Percentiles rank a stretch among this genome's conserved stretches.
phyloP scores from a whole-genome alignment of 805 yeast species.

The Yarrowia deformans region DNA sequence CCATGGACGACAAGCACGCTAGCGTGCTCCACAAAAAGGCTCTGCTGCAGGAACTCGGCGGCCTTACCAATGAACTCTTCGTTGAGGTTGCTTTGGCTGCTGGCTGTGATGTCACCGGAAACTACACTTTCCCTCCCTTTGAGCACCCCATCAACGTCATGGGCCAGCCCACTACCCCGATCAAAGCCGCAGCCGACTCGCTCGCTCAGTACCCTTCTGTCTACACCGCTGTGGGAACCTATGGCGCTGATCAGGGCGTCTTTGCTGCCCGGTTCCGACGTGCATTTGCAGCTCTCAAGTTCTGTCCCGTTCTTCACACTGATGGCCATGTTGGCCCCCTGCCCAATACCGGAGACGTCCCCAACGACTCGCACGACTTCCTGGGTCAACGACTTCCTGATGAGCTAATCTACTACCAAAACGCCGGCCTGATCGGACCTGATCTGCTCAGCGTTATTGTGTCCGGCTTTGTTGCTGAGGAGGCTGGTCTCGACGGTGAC shows the following conservation, averaged over 20 bases:
- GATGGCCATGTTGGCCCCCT: conserved; percentile 74
- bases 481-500: conserved; percentile 72
- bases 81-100: conserved; percentile 77
- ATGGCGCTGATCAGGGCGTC: conserved; percentile 40
- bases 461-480: conserved; percentile 66
- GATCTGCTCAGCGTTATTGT: conserved; percentile 71
- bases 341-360: conserved; percentile 60
- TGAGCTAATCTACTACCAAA: conserved; percentile 80
- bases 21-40: conserved; percentile 66
- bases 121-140: conserved; percentile 62
- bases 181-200: conserved; percentile 47
- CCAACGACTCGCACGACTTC: conserved; percentile 81
- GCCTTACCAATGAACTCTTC: conserved; percentile 68
- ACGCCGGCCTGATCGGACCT: conserved; percentile 73
- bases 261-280: conserved; percentile 63
- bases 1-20: conserved; percentile 74
- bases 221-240: conserved; percentile 47
- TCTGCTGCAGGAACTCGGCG: conserved; percentile 63
- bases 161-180: conserved; percentile 42
- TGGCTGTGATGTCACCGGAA: conserved; percentile 75
- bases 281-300: conserved; percentile 72
- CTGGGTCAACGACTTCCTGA: conserved; percentile 86
- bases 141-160: conserved; percentile 45
- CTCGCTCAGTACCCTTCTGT: conserved; percentile 47
- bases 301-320: conserved; percentile 73